These are phyloP conservation scores for Suhomyces bolitotheri DNA, from an alignment of 1,139 yeast genomes.

Conservation along the genomic window DNA sequence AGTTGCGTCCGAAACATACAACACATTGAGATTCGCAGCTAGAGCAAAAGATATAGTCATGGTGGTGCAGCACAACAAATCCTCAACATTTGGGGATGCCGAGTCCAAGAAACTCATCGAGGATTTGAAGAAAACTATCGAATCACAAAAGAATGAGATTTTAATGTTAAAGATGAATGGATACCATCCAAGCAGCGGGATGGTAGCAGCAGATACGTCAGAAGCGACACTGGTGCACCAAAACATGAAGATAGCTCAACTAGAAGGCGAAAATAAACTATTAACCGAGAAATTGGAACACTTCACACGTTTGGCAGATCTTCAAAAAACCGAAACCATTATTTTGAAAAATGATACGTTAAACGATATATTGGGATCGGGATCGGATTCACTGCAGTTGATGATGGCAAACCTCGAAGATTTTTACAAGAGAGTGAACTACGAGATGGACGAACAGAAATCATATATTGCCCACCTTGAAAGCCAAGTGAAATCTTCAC, in stretches of 20 bases:
- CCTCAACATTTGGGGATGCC: slow-evolving; percentile 26
- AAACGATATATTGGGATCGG: slow-evolving; percentile 48
- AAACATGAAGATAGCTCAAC: slow-evolving; percentile 33
- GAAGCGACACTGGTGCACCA: slow-evolving; percentile 1
- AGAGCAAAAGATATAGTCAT: slow-evolving; percentile 85
- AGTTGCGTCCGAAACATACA: slow-evolving; percentile 73
- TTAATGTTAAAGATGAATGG: slow-evolving; percentile 23
- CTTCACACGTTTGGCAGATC: slow-evolving; percentile 59
- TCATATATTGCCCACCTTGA: slow-evolving; percentile 66
- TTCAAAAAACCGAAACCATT: slow-evolving; percentile 55
- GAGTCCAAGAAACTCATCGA: slow-evolving; percentile 51
- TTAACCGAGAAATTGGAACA: slow-evolving; percentile 71
- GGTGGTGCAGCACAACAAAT: slow-evolving; percentile 59
- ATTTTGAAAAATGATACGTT: slow-evolving; percentile 56
- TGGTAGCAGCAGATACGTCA: background rate
- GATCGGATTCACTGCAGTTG: slow-evolving; percentile 37
- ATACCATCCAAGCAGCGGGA: background rate
- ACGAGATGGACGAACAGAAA: slow-evolving; percentile 62
- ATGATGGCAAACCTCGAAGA: slow-evolving; percentile 51
- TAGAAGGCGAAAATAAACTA: slow-evolving; percentile 62
- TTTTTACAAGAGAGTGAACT: slow-evolving; percentile 42
- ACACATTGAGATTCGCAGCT: slow-evolving; percentile 88
- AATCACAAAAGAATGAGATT: slow-evolving; percentile 45
- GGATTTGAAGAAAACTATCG: slow-evolving; percentile 48
- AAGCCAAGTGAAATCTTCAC: slow-evolving; percentile 43